Percentiles rank a stretch among this genome's conserved stretches.
Evolutionary conservation across 1,284 basidiomycete species (phyloP).

Genomic region (Ceratobasidium sp.): DNA sequence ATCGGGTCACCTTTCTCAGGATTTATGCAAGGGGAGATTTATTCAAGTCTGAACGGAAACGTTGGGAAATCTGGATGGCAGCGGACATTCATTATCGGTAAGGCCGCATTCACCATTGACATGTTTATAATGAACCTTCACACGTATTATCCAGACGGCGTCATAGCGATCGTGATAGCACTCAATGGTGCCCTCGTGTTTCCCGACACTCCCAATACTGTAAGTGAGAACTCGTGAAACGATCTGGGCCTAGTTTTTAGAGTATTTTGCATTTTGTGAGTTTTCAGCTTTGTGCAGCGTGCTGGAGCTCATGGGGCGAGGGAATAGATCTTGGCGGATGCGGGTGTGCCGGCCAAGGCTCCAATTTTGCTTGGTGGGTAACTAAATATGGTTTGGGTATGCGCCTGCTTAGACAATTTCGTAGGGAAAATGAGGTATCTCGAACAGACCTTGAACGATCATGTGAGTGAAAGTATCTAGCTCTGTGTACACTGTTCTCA

Average conservation of each 20-base stretch:
- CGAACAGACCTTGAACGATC: slow-evolving; percentile 40
- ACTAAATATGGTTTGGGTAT: not conserved
- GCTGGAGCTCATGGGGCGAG: not conserved
- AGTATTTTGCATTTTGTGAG: slow-evolving; percentile 41
- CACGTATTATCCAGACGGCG: slow-evolving; percentile 61
- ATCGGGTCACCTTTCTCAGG: slow-evolving; percentile 39
- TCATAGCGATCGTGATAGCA: slow-evolving; percentile 78
- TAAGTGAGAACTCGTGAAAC: slow-evolving; percentile 54
- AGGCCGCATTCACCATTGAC: not conserved
- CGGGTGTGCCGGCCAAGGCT: slow-evolving; percentile 36
- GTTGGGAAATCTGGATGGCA: slow-evolving; percentile 40
- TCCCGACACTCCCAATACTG: slow-evolving; percentile 76
- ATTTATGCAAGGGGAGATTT: slow-evolving; percentile 40
- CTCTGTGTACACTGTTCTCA: not conserved
- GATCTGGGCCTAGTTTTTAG: not conserved
- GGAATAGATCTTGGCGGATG: slow-evolving; percentile 29
- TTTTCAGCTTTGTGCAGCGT: not conserved
- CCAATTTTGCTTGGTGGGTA: slow-evolving; percentile 41
- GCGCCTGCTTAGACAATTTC: not conserved
- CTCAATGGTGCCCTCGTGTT: slow-evolving; percentile 79
- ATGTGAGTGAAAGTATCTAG: not conserved
- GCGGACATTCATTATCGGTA: slow-evolving; percentile 43
- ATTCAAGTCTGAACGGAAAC: slow-evolving; percentile 32
- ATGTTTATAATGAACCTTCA: not conserved
- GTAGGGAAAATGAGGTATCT: slow-evolving; percentile 37